Conservation (phyloP, 306 rosid species). For the Lathyrus tuberosus region DNA sequence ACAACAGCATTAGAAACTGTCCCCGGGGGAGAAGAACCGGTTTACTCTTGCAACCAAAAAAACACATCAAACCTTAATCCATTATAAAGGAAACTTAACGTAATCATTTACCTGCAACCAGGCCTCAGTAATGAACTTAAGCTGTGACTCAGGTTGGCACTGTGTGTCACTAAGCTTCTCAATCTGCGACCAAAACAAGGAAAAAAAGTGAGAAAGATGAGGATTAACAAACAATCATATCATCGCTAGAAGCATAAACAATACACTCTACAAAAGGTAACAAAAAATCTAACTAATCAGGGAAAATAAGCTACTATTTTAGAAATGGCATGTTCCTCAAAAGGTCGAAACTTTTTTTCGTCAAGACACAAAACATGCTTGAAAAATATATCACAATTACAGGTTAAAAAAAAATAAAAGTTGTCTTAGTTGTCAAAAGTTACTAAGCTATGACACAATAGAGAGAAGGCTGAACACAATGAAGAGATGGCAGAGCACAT, state of each 20-base stretch:
- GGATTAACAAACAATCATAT: constrained; percentile 21
- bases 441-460: neutral
- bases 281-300: neutral
- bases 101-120: constrained; percentile 78
- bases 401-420: neutral
- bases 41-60: neutral
- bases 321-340: constrained; percentile 9
- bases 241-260: constrained; percentile 14
- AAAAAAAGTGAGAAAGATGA: neutral
- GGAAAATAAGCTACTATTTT: constrained; percentile 4
- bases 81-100: constrained; percentile 21
- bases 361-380: constrained; percentile 20
- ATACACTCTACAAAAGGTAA: neutral
- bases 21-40: constrained; percentile 23
- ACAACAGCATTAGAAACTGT: constrained; percentile 8
- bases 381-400: constrained; percentile 5
- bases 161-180: constrained; percentile 89
- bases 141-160: constrained; percentile 96
- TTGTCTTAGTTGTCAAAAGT: constrained; percentile 19
- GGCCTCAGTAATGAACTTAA: constrained; percentile 93
- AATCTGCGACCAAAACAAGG: constrained; percentile 50
- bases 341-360: neutral
- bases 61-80: neutral
- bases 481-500: neutral
- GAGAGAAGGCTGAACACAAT: neutral